Evolutionary conservation across 768 basidiomycete genomes (phyloP).

Genomic region (Mycena latifolia): DNA sequence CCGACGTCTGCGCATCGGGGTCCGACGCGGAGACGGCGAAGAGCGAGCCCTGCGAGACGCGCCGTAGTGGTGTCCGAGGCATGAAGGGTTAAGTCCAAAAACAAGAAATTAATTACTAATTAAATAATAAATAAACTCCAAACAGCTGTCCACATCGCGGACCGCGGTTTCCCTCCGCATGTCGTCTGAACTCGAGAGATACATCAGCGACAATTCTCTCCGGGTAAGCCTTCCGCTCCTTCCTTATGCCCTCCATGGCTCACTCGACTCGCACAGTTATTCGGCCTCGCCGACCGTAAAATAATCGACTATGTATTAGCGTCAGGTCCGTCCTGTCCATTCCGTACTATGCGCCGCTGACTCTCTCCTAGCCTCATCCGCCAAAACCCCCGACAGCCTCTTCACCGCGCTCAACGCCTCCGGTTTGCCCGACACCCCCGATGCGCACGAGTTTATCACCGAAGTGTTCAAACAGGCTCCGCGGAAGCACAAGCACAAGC

Average conservation of each 20-base stretch:
- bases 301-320: slow-evolving; percentile 91
- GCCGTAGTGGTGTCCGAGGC: slow-evolving; percentile 82
- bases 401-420: slow-evolving; percentile 80
- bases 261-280: slow-evolving; percentile 62
- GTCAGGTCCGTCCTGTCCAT: slow-evolving; percentile 65
- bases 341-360: slow-evolving; percentile 1
- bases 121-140: too few relatives aligned
- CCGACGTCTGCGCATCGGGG: slow-evolving; percentile 83
- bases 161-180: slow-evolving; percentile 45
- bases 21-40: slow-evolving; percentile 86
- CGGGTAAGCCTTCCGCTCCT: slow-evolving; percentile 59
- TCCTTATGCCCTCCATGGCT: slow-evolving; percentile 10
- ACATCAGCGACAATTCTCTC: slow-evolving; percentile 84
- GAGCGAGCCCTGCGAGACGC: slow-evolving; percentile 93
- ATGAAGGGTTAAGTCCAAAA: too few relatives aligned
- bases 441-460: slow-evolving; percentile 82
- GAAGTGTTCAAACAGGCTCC: slow-evolving; percentile 86
- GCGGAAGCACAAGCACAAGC: slow-evolving; percentile 81
- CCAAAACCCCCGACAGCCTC: slow-evolving; percentile 85
- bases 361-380: slow-evolving; percentile 71
- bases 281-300: slow-evolving; percentile 86
- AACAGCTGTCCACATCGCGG: too few relatives aligned
- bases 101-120: too few relatives aligned
- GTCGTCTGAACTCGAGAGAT: slow-evolving; percentile 75
- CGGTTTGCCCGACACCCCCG: slow-evolving; percentile 86